Percentiles rank a stretch among this genome's conserved stretches.
Conservation (phyloP, 768 basidiomycete genomes). For the Fibroporia radiculosa region DNA sequence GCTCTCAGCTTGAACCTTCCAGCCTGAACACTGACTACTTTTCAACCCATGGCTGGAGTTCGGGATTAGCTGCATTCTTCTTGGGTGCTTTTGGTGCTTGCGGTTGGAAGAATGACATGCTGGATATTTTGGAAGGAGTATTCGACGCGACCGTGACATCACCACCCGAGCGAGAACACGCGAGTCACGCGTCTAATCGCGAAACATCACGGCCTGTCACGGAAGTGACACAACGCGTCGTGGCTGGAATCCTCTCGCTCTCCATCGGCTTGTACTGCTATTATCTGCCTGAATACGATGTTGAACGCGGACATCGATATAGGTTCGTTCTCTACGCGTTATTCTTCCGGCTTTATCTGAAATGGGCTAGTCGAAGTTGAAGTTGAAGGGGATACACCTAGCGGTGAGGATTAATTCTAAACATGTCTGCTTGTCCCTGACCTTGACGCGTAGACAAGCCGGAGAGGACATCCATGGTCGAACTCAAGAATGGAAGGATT, state of each 20-base stretch:
- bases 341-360: no score
- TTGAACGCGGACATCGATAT: constrained; percentile 27
- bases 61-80: constrained; percentile 38
- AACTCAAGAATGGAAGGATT: constrained; percentile 72
- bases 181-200: constrained; percentile 32
- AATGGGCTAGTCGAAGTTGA: not conserved
- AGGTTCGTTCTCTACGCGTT: no score
- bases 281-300: constrained; percentile 25
- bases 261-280: constrained; percentile 3
- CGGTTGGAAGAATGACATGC: constrained; percentile 60
- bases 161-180: constrained; percentile 6
- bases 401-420: not conserved
- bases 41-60: constrained; percentile 92
- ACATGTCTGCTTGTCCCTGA: constrained; percentile 4
- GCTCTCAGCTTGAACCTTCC: no score
- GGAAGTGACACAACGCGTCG: constrained; percentile 24
- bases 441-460: constrained; percentile 24
- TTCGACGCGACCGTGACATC: no score
- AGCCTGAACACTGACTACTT: constrained; percentile 66
- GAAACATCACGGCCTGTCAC: constrained; percentile 18
- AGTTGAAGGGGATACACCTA: not conserved
- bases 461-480: constrained; percentile 40
- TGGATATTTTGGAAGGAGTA: no score
- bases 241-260: constrained; percentile 12
- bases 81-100: constrained; percentile 22